Conservation (phyloP, 164 flowering plant genomes). For the Tetracentron sinense region DNA sequence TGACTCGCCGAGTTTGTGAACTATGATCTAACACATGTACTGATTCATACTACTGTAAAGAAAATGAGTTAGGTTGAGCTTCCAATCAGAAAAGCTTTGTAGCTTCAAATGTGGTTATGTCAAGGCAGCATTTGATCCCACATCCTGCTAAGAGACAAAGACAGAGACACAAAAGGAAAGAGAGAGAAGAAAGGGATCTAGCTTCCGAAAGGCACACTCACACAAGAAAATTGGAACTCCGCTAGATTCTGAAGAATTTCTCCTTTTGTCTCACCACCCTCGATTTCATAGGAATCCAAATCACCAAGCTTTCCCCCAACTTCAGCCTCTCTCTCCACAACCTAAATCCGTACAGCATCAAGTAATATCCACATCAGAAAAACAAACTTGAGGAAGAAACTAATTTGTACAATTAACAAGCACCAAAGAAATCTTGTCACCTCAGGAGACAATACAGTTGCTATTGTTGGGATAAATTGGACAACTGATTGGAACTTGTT, state of each 20-base stretch:
- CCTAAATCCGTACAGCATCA: conserved; percentile 30
- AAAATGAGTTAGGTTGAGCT: neutral
- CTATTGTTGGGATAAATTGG: conserved; percentile 63
- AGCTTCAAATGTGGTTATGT: neutral
- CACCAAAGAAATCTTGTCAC: conserved; percentile 25
- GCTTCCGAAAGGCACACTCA: conserved; percentile 36
- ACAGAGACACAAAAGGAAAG: no score
- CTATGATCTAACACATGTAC: no score
- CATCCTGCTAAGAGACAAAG: neutral
- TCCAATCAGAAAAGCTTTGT: neutral
- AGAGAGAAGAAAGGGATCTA: neutral
- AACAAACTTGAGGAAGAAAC: neutral
- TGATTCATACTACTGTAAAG: neutral
- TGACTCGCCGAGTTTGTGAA: no score
- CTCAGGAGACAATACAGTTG: conserved; percentile 93
- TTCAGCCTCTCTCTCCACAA: conserved; percentile 87
- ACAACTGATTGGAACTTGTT: conserved; percentile 88
- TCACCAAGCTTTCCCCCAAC: conserved; percentile 81
- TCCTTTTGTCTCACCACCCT: conserved; percentile 82
- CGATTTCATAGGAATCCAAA: conserved; percentile 85
- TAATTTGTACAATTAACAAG: neutral
- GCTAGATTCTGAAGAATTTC: conserved; percentile 86
- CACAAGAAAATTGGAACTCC: conserved; percentile 95
- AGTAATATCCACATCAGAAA: neutral
- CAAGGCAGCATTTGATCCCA: neutral